phyloP scores from a whole-genome alignment of 768 basidiomycete species.

The Tricholoma matsutake region DNA sequence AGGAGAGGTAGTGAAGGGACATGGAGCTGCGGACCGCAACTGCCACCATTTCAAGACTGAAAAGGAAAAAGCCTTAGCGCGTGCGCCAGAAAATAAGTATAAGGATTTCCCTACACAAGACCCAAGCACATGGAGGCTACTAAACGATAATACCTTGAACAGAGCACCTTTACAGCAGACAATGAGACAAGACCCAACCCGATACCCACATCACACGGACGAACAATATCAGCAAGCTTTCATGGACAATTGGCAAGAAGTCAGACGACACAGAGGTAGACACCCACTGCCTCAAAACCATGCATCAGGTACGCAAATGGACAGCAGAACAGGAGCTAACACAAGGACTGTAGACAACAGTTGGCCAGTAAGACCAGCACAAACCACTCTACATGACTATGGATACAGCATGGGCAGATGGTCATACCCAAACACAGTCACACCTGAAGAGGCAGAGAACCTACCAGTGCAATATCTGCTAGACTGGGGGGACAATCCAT shows the following conservation, averaged over 20 bases:
- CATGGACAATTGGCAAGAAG: too few species aligned
- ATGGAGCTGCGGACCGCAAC: conserved; percentile 24
- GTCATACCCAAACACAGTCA: too few species aligned
- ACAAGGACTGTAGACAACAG: too few species aligned
- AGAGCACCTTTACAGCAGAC: not conserved
- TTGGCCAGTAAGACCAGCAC: too few species aligned
- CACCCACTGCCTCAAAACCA: too few species aligned
- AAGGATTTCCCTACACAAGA: too few species aligned
- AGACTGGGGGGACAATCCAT: not conserved
- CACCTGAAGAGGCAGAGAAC: too few species aligned
- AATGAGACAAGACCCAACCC: not conserved
- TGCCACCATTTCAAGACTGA: conserved; percentile 13
- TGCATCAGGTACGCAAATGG: too few species aligned
- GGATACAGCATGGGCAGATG: too few species aligned
- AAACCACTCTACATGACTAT: too few species aligned
- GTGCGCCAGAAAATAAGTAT: conserved; percentile 14
- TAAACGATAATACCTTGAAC: not conserved
- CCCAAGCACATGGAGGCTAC: conserved; percentile 7
- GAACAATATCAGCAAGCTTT: not conserved
- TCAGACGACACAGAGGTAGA: too few species aligned
- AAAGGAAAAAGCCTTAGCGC: conserved; percentile 5
- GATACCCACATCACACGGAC: not conserved
- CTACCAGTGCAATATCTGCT: not conserved
- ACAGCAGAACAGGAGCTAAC: too few species aligned
- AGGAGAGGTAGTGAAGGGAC: conserved; percentile 10